Conservation (phyloP, 1,284 basidiomycete genomes). For the Pisolithus thermaeus region DNA sequence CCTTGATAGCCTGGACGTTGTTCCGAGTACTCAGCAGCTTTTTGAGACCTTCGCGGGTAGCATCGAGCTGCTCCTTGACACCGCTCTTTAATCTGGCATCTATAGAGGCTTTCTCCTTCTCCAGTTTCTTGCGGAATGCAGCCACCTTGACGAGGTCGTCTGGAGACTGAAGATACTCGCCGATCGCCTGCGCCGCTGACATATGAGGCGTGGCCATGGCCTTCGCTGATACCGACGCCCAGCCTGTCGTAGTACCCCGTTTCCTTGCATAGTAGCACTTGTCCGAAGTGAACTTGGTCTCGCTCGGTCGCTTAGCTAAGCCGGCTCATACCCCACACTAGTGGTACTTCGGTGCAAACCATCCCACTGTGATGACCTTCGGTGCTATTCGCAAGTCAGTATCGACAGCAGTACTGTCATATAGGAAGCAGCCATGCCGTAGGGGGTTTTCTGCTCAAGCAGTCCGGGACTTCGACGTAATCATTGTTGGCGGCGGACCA, state of each 20-base stretch:
- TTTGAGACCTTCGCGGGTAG: slow-evolving; percentile 84
- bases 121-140: slow-evolving; percentile 88
- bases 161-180: slow-evolving; percentile 85
- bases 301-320: too few species aligned
- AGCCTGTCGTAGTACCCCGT: not conserved
- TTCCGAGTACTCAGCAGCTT: slow-evolving; percentile 80
- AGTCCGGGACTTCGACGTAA: slow-evolving; percentile 69
- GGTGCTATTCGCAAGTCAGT: slow-evolving; percentile 4
- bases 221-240: not conserved
- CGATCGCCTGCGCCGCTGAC: slow-evolving; percentile 77
- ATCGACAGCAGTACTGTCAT: not conserved
- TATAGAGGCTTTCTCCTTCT: slow-evolving; percentile 96
- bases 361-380: slow-evolving; percentile 1
- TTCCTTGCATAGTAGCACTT: too few species aligned
- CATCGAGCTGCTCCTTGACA: slow-evolving; percentile 91
- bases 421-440: slow-evolving; percentile 3
- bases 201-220: slow-evolving; percentile 41
- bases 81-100: slow-evolving; percentile 89
- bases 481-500: slow-evolving; percentile 93
- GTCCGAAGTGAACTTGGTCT: too few species aligned
- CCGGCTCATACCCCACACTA: not conserved
- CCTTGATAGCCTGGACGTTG: slow-evolving; percentile 83
- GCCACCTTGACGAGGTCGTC: slow-evolving; percentile 91
- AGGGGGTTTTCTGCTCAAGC: slow-evolving; percentile 15
- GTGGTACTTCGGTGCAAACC: not conserved